Base-by-base conservation (phyloP, 345 rosid species). In the Moricandia arvensis region DNA sequence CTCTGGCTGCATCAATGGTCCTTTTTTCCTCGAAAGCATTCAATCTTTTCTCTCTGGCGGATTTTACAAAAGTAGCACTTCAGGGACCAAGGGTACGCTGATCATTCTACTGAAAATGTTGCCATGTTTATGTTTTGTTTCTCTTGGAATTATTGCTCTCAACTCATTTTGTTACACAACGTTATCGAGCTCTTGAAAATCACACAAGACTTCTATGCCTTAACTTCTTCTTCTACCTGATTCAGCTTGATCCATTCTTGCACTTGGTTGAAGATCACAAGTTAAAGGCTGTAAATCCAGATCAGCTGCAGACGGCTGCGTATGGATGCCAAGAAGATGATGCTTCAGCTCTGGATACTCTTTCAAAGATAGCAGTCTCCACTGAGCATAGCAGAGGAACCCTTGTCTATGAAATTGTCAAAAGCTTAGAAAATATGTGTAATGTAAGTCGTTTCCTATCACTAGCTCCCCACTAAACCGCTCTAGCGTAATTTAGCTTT, bases 201-300 rank as follows among this genome's bases (percentile, higher is more conserved):
- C 6, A 5, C n/a, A 11, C 49, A 21, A 51, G 9, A 69, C 26
- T 51, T 49, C 4, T 27, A 37, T 64, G 24, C 43, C 3, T 26
- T 45, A 76, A 72, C 76, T 16, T 63, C 41, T 13, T 63, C 35
- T 37, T 78, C 27, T 71, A 59, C 47, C 68, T 82, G 80, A 66
- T 76, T 76, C 83, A 95, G 99, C 86, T 86, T 38, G 98, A 95
- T 74, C 97, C 99, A 15, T 95, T 85, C 80, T 76, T 95, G 80
- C 81, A 34, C 63, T 79, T 95, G 81, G 88, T 92, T 80, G 94
- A 84, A 75, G 93, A 91, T 66, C 80, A 82, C 76, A 95, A 95
- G 87, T 80, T 95, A 65, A 81, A 79, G 72, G 96, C 90, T 73
- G 83, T 84, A 63, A 70, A 68, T 68, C 17, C 88, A 66, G 83